Conservation (phyloP, 2,329 filamentous ascomycete species). For the Mycocentrospora acerina region DNA sequence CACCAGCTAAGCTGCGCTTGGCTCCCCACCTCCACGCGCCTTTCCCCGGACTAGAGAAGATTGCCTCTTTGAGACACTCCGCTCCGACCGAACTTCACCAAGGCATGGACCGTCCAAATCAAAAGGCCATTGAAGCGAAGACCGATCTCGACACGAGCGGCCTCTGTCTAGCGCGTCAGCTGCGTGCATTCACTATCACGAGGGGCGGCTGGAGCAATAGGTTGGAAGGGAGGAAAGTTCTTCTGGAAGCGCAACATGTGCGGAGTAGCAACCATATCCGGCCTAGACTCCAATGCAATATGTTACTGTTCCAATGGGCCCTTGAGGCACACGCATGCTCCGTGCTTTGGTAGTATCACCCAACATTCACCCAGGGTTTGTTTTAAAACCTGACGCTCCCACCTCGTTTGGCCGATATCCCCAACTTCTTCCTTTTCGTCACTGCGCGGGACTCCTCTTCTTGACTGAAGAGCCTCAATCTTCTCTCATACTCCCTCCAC, state of each 20-base stretch:
- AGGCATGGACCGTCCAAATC: too few species aligned
- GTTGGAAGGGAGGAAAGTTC: conserved; percentile 23
- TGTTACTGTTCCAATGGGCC: conserved; percentile 37
- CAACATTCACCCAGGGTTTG: conserved; percentile 20
- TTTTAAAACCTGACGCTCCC: conserved; percentile 35
- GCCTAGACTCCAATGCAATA: conserved; percentile 30
- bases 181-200: conserved; percentile 11
- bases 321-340: conserved; percentile 29
- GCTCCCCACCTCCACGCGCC: background rate
- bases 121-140: too few species aligned
- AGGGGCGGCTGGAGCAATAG: too few species aligned
- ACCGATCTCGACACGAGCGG: too few species aligned
- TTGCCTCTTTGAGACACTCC: background rate
- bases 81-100: too few species aligned
- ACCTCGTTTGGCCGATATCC: conserved; percentile 21
- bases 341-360: conserved; percentile 33
- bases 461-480: conserved; percentile 15
- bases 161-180: conserved; percentile 13
- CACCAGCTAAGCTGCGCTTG: background rate
- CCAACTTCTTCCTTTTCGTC: conserved; percentile 23
- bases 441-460: conserved; percentile 24
- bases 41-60: too few species aligned
- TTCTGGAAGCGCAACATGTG: conserved; percentile 36
- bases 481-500: conserved; percentile 11
- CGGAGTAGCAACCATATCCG: conserved; percentile 30